These are phyloP conservation scores for Annulohypoxylon maeteangense DNA, from an alignment of 495 filamentous ascomycete species.

Conservation along the genomic window DNA sequence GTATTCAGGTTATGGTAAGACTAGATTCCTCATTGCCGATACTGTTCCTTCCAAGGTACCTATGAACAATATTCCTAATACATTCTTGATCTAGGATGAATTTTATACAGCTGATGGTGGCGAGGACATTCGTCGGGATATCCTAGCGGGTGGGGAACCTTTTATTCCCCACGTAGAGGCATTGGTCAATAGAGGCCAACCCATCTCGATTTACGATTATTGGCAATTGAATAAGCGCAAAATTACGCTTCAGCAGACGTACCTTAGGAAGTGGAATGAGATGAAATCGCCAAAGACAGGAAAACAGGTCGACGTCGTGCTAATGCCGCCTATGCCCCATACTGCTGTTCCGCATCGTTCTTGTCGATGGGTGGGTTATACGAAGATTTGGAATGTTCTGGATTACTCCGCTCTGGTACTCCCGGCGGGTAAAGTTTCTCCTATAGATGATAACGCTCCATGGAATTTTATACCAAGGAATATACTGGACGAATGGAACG, in stretches of 20 bases:
- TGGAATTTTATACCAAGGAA: slow-evolving; percentile 58
- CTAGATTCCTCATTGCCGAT: neutral
- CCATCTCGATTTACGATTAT: slow-evolving; percentile 66
- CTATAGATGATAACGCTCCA: slow-evolving; percentile 46
- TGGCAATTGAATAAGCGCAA: slow-evolving; percentile 63
- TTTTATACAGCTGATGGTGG: slow-evolving; percentile 67
- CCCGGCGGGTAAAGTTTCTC: slow-evolving; percentile 55
- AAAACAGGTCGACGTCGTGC: slow-evolving; percentile 43
- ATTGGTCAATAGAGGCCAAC: slow-evolving; percentile 60
- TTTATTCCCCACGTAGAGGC: slow-evolving; percentile 56
- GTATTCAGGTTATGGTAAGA: slow-evolving; percentile 64
- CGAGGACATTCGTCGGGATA: slow-evolving; percentile 58
- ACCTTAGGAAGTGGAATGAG: slow-evolving; percentile 40
- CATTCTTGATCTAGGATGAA: slow-evolving; percentile 52
- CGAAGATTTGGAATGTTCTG: slow-evolving; percentile 59
- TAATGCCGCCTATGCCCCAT: slow-evolving; percentile 51
- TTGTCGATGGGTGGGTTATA: slow-evolving; percentile 48
- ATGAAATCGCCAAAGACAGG: slow-evolving; percentile 34
- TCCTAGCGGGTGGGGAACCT: slow-evolving; percentile 65
- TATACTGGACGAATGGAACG: slow-evolving; percentile 49
- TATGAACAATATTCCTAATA: too few species aligned
- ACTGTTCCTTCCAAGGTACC: too few species aligned
- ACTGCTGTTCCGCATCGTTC: slow-evolving; percentile 45
- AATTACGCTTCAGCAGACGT: slow-evolving; percentile 35
- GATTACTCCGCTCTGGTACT: slow-evolving; percentile 82